These are phyloP conservation scores for Maudiozyma barnettii DNA, from an alignment of 805 yeast genomes.

Conservation along the genomic window DNA sequence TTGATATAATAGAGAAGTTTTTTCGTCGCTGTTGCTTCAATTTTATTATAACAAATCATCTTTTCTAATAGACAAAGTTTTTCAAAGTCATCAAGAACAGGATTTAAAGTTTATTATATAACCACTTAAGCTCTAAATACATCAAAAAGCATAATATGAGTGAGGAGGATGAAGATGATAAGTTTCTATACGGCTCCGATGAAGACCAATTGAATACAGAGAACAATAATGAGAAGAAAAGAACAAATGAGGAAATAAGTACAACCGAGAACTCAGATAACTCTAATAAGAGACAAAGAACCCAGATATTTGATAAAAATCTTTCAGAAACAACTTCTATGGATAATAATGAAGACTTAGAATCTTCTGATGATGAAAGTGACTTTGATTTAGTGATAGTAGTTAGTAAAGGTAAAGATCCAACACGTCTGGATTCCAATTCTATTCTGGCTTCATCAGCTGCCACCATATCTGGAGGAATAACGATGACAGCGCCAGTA, in stretches of 20 bases:
- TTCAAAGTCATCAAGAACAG: too few relatives aligned
- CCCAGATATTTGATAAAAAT: not conserved
- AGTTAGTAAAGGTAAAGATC: constrained; percentile 40
- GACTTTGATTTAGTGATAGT: constrained; percentile 68
- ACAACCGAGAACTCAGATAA: not conserved
- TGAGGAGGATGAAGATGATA: constrained; percentile 27
- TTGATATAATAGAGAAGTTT: too few relatives aligned
- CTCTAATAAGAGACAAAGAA: constrained; percentile 5
- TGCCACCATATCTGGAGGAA: constrained; percentile 6
- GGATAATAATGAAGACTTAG: constrained; percentile 1
- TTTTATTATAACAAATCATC: too few relatives aligned
- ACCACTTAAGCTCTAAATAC: too few relatives aligned
- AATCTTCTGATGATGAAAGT: constrained; percentile 32
- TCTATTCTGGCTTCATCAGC: constrained; percentile 12
- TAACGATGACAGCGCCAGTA: constrained; percentile 7
- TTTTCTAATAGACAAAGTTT: too few relatives aligned
- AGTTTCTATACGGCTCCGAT: constrained; percentile 29
- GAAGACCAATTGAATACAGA: constrained; percentile 10
- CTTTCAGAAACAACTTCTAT: not conserved
- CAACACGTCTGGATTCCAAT: constrained; percentile 20
- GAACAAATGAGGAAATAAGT: not conserved
- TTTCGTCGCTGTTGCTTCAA: too few relatives aligned
- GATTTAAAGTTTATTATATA: too few relatives aligned
- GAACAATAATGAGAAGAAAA: not conserved
- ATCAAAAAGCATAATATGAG: constrained; percentile 20